Evolutionary conservation across 2,329 filamentous ascomycete species (phyloP), one percentile per base, ranked within the genome.

Genomic region (Alternaria sp.): DNA sequence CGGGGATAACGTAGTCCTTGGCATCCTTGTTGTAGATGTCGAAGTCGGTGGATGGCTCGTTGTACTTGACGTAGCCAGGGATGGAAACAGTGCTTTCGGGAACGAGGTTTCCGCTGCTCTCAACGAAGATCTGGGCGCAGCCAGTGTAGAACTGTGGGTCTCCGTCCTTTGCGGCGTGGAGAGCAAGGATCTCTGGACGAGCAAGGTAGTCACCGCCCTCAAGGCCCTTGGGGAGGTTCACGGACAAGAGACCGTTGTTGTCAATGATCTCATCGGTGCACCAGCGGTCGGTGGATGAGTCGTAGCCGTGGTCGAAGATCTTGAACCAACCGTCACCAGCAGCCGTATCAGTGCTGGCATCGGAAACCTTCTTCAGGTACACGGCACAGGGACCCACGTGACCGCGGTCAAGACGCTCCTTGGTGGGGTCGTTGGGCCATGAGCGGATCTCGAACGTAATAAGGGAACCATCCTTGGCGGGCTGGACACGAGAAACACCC

Each of bases 281-380:
- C 90, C 91, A 93, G 75, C 87, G 82, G 26, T 82, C 77, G 2
- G 82, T 82, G 6, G 75, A 69, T 6, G 80, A 75, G 70, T 91
- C 84, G 79, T 91, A 92, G 49, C 89, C 90, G 55, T 90, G 85
- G 61, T 91, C 86, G 83, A 86, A 92, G 74, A 93, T 87, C 84
- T 93, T 93, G 85, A 93, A 91, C 91, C 91, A 94, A 43, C 91
- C 91, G 54, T 83, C 81, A 5, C 91, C 90, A 23, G 84, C 65
- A 68, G 75, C 81, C 23, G 64, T 61, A 53, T 88, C 88, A 12
- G 85, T 77, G 54, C 79, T 80, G 62, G 89, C 87, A 61, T 88
- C 84, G 67, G 83, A 79, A 2, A 93, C 86, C 72, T 88, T 87
- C 82, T 93, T 93, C 81, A 92, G 83, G 79, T 93, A 93, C 23